Evolutionary conservation across 139 green algal genomes (phyloP), one percentile per base, ranked within the genome.

Genomic region (Pedinophyceae sp.): DNA sequence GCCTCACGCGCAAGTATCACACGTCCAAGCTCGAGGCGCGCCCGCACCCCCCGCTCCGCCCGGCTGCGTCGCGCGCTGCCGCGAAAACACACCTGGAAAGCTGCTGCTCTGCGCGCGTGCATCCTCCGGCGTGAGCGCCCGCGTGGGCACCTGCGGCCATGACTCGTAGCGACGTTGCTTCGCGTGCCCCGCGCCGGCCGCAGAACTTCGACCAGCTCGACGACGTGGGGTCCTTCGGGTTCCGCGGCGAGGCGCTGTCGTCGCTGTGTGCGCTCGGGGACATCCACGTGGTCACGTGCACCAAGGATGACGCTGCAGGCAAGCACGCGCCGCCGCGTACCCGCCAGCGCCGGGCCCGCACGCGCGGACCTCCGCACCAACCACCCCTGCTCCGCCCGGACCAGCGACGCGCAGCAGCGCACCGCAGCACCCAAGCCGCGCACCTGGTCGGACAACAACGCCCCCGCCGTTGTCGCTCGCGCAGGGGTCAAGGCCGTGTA

Each of bases 231-330:
- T 93, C 79, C 5, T 98, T 94, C 75, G 89, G 89, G 3, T 98
- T 98, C 63, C 69, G 89, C 2, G 89, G 89, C 4, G 89, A 98
- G 67, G 89, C 89, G 18, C 74, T 98, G 7, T 86, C 68, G 63
- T 94, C 87, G 0, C 71, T 98, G 26, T 94, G 86, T 50, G 83
- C 84, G 1, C 49, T 92, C 30, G 55, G 67, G 2, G 58, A 72
- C 22, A 48, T 97, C 3, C 66, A 55, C 15, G 48, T 67, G 23
- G 38, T 85, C 29, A 54, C 34, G 34, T 13, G 34, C 10, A 43
- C 34, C 10, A 13, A 7, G 34, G 13, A 13, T 43, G 34, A 43
- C 34, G 34, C 34, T 13, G 13, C 34, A 13, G 34, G 34, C 34
- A 43, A 7, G 34, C 34, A 13, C n/a, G n/a, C n/a, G n/a, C n/a